Percentiles rank a stretch among this genome's conserved stretches.
These are phyloP conservation scores for Fusarium domesticum DNA, from an alignment of 2,329 filamentous ascomycete genomes.

Conservation along the genomic window DNA sequence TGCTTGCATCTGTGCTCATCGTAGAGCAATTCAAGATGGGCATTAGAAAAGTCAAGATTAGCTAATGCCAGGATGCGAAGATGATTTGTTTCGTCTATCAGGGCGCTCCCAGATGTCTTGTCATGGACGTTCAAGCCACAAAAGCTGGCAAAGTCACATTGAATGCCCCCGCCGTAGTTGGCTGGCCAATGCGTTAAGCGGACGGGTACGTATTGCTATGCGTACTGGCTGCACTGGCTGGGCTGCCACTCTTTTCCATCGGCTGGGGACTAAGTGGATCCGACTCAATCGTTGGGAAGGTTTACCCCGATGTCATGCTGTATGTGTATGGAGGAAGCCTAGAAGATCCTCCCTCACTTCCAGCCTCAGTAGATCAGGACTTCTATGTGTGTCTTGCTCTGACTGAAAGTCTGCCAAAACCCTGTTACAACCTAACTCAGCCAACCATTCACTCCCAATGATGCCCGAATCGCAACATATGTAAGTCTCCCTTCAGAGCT, in stretches of 20 bases:
- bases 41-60: too few relatives aligned
- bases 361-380: conserved; percentile 10
- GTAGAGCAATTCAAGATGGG: too few relatives aligned
- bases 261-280: conserved; percentile 14
- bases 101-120: too few relatives aligned
- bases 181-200: too few relatives aligned
- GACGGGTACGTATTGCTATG: too few relatives aligned
- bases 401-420: neutral
- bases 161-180: too few relatives aligned
- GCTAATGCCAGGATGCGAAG: too few relatives aligned
- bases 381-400: conserved; percentile 3
- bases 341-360: conserved; percentile 14
- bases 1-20: neutral
- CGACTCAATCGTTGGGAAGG: conserved; percentile 27
- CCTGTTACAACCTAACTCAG: conserved; percentile 2
- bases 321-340: conserved; percentile 16
- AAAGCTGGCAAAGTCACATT: too few relatives aligned
- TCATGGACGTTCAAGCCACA: too few relatives aligned
- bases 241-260: neutral
- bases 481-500: conserved; percentile 27
- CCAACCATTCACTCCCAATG: conserved; percentile 6
- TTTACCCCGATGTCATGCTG: conserved; percentile 22
- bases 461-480: conserved; percentile 35
- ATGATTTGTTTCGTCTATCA: too few relatives aligned
- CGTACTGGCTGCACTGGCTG: neutral